phyloP scores from a whole-genome alignment of 169 alveolate genomes.

The Babesia ovata region DNA sequence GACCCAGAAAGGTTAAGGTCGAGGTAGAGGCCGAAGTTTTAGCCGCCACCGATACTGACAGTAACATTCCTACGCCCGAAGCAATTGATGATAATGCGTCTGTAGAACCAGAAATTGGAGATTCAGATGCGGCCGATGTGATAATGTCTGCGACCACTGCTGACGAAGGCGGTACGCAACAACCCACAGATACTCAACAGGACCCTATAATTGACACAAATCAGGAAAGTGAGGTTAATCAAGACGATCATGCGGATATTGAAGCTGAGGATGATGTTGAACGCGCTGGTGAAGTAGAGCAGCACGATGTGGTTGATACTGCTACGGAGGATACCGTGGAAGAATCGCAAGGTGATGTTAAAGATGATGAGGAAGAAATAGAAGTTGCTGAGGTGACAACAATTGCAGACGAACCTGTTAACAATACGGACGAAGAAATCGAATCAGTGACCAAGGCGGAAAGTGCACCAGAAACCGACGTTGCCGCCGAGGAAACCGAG shows the following conservation, averaged over 20 bases:
- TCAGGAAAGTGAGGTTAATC: neutral
- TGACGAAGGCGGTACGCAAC: neutral
- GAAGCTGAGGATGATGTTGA: neutral
- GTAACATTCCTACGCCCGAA: too few species aligned
- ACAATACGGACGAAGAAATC: neutral
- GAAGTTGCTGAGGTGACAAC: too few species aligned
- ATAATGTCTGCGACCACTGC: neutral
- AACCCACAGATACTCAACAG: neutral
- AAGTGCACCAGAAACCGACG: neutral
- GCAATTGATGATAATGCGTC: too few species aligned
- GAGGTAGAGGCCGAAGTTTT: neutral
- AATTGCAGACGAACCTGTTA: too few species aligned
- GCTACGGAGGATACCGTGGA: neutral
- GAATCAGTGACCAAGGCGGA: neutral
- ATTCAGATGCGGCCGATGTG: neutral
- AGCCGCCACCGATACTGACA: neutral
- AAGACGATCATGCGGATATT: neutral
- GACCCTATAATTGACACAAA: neutral
- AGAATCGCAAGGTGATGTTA: too few species aligned
- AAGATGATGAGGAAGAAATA: too few species aligned
- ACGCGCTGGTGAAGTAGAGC: neutral
- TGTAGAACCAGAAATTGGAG: neutral
- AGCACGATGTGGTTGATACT: neutral
- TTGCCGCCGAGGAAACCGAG: neutral
- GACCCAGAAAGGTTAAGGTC: conserved; percentile 15